Base-by-base conservation (phyloP, 176 grass and related monocot species). In the Otatea glauca region DNA sequence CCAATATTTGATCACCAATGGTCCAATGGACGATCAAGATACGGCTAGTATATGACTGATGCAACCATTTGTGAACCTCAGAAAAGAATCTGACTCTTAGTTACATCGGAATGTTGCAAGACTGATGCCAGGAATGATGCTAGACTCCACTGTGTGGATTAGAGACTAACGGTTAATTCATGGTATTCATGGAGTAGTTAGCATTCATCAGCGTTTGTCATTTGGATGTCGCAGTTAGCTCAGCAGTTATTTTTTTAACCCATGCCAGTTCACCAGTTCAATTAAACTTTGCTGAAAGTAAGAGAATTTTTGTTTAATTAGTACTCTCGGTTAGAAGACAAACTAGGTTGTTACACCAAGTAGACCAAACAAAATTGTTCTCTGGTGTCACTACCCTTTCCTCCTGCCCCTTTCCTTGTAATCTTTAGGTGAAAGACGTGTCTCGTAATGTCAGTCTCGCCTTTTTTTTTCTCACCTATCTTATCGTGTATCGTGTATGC, bases 331-430 rank as follows among this genome's bases (percentile, higher is more conserved):
- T 71, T 47, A 42, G 43, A 86, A 70, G 53, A 49, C 35, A 75
- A 80, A 66, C 47, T 13, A 58, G 35, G 76, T 59, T 72, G 78
- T 17, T 77, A 39, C 56, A 66, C 83, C 56, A 20, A 77, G 55
- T 77, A 41, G 44, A 48, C 78, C 66, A 82, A 72, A 86, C 27
- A 4, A 71, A 90, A 56, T 64, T 29, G 13, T 70, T 41, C 13
- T 65, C 24, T 42, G 5, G n/a, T 32, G 23, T 8, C 53, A 5
- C 15, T 49, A 32, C 37, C 9, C 51, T 18, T 47, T 86, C 45
- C 70, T 74, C 44, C 0, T 10, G 64, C 9, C 14, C 5, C 9
- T 35, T 69, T 69, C 72, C 0, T 45, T 70, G 27, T 5, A 10
- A 56, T 47, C 45, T 66, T 82, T 82, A 20, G 72, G 55, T 75